Base-by-base conservation (phyloP, 768 basidiomycete species). In the Cystobasidium onofrii region DNA sequence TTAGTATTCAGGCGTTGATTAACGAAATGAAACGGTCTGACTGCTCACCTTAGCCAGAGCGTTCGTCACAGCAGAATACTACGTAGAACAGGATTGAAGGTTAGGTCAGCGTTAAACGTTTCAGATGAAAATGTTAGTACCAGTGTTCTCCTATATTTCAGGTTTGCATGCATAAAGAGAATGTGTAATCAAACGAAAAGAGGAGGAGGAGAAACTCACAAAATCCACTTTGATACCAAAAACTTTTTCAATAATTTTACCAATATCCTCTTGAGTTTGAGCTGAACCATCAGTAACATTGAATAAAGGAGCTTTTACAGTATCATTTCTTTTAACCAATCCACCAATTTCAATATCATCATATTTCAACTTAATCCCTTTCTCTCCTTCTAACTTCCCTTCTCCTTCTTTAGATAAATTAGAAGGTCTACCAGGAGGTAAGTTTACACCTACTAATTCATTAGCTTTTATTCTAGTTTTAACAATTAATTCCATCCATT, bases 211-310 rank as follows among this genome's bases (percentile, higher is more conserved):
- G n/a, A n/a, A 23, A 31, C 65, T 67, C 34, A 67, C 65, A 67
- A 73, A 78, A 20, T 76, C 77, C 1, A 67, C 74, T 55, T 75
- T 73, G 33, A 78, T 74, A 6, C 75, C 76, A 15, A 77, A 60
- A 1, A 61, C 70, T 17, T 75, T 64, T 33, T 72, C 74, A 7
- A 76, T 43, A 23, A 76, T 9, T 9, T 43, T 50, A 12, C 76
- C 76, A 20, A 78, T 43, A 1, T 72, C 75, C 29, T 57, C 55
- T 57, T 77, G 76, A 1, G 66, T 75, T 55, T 75, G 75, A n/a
- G 46, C 63, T 9, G 70, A 63, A 27, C 73, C 76, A 55, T 78
- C 77, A 10, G 65, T 67, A 15, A 71, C 75, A 63, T 62, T 67
- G 61, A 77, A 77, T 20, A 78, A 73, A 9, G 31, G 64, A 2